Percentiles rank a stretch among this genome's conserved stretches.
These are phyloP conservation scores for Royoungia palumana DNA, from an alignment of 768 basidiomycete species.

Conservation along the genomic window DNA sequence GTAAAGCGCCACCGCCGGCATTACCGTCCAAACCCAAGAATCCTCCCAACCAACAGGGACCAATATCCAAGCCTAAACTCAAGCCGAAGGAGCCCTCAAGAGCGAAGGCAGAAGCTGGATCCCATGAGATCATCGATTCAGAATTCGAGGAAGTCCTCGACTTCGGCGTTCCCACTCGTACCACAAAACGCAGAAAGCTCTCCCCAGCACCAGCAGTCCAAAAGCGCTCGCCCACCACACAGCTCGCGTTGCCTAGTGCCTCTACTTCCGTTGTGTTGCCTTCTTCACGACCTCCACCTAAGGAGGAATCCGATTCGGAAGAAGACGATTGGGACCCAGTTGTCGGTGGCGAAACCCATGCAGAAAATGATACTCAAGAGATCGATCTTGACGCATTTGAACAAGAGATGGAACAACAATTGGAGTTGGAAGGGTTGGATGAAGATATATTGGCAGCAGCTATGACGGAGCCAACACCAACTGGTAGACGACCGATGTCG, in stretches of 20 bases:
- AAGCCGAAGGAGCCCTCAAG: slow-evolving; percentile 24
- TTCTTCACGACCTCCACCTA: slow-evolving; percentile 26
- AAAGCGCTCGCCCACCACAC: slow-evolving; percentile 15
- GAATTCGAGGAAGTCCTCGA: slow-evolving; percentile 45
- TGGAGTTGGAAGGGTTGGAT: slow-evolving; percentile 35
- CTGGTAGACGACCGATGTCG: slow-evolving; percentile 43
- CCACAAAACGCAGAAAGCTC: slow-evolving; percentile 32
- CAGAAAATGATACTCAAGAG: slow-evolving; percentile 31
- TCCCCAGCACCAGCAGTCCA: slow-evolving; percentile 23
- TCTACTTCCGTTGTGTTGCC: slow-evolving; percentile 31
- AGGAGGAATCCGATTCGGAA: slow-evolving; percentile 42
- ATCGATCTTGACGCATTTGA: slow-evolving; percentile 36
- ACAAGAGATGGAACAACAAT: slow-evolving; percentile 34
- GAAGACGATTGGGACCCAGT: slow-evolving; percentile 55
- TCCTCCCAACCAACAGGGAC: slow-evolving; percentile 22
- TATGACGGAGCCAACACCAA: slow-evolving; percentile 34
- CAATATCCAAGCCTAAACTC: slow-evolving; percentile 24
- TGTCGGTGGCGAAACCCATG: slow-evolving; percentile 19
- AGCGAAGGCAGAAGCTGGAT: slow-evolving; percentile 20
- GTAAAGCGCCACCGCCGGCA: slow-evolving; percentile 15
- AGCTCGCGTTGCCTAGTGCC: slow-evolving; percentile 40
- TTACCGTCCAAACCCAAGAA: slow-evolving; percentile 34
- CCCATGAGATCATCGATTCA: slow-evolving; percentile 22
- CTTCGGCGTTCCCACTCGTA: slow-evolving; percentile 45
- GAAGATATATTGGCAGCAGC: slow-evolving; percentile 52